Conservation (phyloP, 1,139 yeast species). For the Yamadazyma membranifaciens region DNA sequence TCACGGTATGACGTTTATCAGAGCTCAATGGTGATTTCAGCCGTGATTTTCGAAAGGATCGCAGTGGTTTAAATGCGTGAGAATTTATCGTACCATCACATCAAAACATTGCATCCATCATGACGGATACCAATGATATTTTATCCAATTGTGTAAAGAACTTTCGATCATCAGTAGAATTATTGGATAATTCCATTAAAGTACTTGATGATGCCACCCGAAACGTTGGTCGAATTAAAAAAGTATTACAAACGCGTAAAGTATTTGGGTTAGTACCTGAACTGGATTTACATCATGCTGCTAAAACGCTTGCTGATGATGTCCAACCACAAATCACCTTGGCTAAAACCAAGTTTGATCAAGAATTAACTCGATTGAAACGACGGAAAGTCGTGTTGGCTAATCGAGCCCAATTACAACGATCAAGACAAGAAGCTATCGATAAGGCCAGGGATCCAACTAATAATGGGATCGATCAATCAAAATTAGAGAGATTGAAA, state of each 20-base stretch:
- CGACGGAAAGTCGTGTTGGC: slow-evolving; percentile 26
- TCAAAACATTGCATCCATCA: not conserved
- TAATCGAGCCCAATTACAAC: slow-evolving; percentile 33
- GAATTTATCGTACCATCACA: not conserved
- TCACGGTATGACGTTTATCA: too few relatives aligned
- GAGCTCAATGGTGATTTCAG: too few relatives aligned
- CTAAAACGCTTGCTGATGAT: slow-evolving; percentile 26
- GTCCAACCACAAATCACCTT: slow-evolving; percentile 36
- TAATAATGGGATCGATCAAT: slow-evolving; percentile 17
- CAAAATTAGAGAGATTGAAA: slow-evolving; percentile 29
- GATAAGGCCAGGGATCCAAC: slow-evolving; percentile 10
- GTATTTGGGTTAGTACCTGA: slow-evolving; percentile 46
- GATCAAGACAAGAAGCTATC: slow-evolving; percentile 30
- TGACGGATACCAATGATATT: slow-evolving; percentile 14
- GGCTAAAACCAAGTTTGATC: slow-evolving; percentile 30
- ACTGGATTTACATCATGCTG: slow-evolving; percentile 39
- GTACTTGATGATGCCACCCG: slow-evolving; percentile 31
- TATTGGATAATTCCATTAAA: slow-evolving; percentile 30
- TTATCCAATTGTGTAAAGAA: slow-evolving; percentile 28
- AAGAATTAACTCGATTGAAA: slow-evolving; percentile 29
- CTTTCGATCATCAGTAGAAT: slow-evolving; percentile 29
- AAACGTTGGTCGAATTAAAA: slow-evolving; percentile 33
- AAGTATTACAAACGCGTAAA: slow-evolving; percentile 32
- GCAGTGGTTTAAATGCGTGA: not conserved
- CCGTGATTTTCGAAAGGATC: too few relatives aligned